Percentiles rank a stretch among this genome's conserved stretches.
These are phyloP conservation scores for Pleurotus giganteus DNA, from an alignment of 768 basidiomycete genomes.

Conservation along the genomic window DNA sequence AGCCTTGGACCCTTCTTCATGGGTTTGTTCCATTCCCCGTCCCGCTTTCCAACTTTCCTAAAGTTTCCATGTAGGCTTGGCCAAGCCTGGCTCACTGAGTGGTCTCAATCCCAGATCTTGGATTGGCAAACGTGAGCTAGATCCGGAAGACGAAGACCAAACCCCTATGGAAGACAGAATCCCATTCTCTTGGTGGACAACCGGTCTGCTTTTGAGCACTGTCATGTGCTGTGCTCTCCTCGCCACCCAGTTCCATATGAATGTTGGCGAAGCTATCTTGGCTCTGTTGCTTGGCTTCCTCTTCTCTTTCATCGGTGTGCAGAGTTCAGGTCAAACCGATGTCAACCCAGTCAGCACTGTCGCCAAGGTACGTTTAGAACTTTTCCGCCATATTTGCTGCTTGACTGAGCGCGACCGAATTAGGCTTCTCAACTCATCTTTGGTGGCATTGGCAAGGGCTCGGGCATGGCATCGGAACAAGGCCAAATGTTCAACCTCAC, in stretches of 20 bases:
- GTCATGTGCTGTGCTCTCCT: constrained; percentile 53
- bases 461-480: constrained; percentile 28
- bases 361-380: constrained; percentile 37
- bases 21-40: constrained; percentile 18
- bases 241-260: constrained; percentile 52
- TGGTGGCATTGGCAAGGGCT: constrained; percentile 55
- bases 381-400: not conserved
- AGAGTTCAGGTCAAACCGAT: constrained; percentile 57
- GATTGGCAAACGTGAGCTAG: constrained; percentile 27
- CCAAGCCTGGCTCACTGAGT: constrained; percentile 16
- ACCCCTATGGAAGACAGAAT: constrained; percentile 55
- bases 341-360: constrained; percentile 62
- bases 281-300: constrained; percentile 58
- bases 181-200: constrained; percentile 53
- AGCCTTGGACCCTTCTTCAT: constrained; percentile 33
- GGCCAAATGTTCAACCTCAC: constrained; percentile 48
- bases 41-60: not conserved
- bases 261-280: constrained; percentile 56
- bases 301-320: constrained; percentile 68
- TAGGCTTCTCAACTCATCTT: constrained; percentile 63
- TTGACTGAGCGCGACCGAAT: too few species aligned
- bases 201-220: constrained; percentile 44
- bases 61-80: constrained; percentile 2
- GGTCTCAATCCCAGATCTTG: constrained; percentile 22
- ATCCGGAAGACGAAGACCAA: constrained; percentile 47